Conservation (phyloP, 1,139 yeast genomes). For the Magnusiomyces tetraspermus region DNA sequence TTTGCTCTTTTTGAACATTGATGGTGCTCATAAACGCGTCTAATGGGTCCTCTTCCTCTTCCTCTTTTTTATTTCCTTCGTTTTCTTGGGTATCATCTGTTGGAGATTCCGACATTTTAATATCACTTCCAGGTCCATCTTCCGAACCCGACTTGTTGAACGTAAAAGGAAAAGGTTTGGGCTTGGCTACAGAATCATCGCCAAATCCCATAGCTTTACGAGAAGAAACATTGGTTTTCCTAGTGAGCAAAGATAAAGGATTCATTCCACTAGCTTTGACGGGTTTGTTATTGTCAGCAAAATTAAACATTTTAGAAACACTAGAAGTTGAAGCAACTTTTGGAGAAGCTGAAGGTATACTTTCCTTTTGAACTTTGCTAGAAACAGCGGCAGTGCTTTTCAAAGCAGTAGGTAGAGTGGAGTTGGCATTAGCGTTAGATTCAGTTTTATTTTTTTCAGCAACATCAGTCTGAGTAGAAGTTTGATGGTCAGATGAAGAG, state of each 20-base stretch:
- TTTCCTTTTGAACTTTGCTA: conserved; percentile 10
- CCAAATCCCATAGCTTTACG: conserved; percentile 6
- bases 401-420: background rate
- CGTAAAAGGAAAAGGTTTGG: background rate
- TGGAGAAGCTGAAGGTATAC: conserved; percentile 7
- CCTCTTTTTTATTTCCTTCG: conserved; percentile 8
- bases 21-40: conserved; percentile 33
- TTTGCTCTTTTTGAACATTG: conserved; percentile 14
- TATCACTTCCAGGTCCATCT: too few relatives aligned
- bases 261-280: conserved; percentile 8
- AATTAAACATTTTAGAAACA: conserved; percentile 6
- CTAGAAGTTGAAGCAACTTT: conserved; percentile 1
- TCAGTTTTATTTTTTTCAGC: background rate
- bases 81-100: conserved; percentile 6
- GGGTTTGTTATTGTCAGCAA: conserved; percentile 13
- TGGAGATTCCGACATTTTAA: background rate
- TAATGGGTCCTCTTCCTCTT: conserved; percentile 32
- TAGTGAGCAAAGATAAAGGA: conserved; percentile 5
- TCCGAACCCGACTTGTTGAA: background rate
- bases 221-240: background rate
- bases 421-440: background rate
- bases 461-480: background rate
- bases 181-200: conserved; percentile 1
- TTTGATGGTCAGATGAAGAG: background rate
- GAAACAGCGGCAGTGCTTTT: conserved; percentile 3